Percentiles rank a stretch among this genome's conserved stretches.
phyloP scores from a whole-genome alignment of 1,284 basidiomycete species.

The Apiotrichum mycotoxinovorans region DNA sequence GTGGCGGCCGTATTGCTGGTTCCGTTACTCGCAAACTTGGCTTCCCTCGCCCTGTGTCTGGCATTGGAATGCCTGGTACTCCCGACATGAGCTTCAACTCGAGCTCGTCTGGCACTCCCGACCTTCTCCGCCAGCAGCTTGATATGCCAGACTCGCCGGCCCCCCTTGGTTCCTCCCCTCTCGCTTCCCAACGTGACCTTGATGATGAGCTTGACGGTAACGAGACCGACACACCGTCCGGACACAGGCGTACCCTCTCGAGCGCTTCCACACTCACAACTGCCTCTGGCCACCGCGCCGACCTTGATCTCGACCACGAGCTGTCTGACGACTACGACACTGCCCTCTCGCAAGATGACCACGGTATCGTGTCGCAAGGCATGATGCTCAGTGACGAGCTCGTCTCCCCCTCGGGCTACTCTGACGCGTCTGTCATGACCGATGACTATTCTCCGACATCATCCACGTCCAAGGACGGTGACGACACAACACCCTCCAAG shows the following conservation, averaged over 20 bases:
- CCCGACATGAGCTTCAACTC: constrained; percentile 42
- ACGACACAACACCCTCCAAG: constrained; percentile 36
- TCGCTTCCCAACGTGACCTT: constrained; percentile 10
- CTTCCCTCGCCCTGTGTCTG: constrained; percentile 32
- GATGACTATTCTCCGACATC: constrained; percentile 29
- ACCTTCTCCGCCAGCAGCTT: constrained; percentile 36
- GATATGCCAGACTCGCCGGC: constrained; percentile 21
- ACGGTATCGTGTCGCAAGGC: constrained; percentile 5
- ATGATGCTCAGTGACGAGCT: constrained; percentile 40
- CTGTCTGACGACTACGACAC: constrained; percentile 1
- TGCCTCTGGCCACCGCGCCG: not conserved
- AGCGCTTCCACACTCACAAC: not conserved
- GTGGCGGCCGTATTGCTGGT: constrained; percentile 32
- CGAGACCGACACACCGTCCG: not conserved
- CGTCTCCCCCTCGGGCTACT: constrained; percentile 26
- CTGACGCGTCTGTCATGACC: constrained; percentile 37
- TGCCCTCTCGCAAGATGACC: constrained; percentile 7
- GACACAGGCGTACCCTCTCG: constrained; percentile 5
- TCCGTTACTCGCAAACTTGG: constrained; percentile 41
- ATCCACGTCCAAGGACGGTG: constrained; percentile 7
- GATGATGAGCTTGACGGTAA: constrained; percentile 19
- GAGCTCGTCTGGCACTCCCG: constrained; percentile 40
- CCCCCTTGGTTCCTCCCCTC: constrained; percentile 6
- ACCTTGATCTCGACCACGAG: not conserved
- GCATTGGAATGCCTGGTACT: constrained; percentile 16